Evolutionary conservation across 208 protist species (phyloP), one percentile per base, ranked within the genome.

Genomic region (Trypanosoma grayi): DNA sequence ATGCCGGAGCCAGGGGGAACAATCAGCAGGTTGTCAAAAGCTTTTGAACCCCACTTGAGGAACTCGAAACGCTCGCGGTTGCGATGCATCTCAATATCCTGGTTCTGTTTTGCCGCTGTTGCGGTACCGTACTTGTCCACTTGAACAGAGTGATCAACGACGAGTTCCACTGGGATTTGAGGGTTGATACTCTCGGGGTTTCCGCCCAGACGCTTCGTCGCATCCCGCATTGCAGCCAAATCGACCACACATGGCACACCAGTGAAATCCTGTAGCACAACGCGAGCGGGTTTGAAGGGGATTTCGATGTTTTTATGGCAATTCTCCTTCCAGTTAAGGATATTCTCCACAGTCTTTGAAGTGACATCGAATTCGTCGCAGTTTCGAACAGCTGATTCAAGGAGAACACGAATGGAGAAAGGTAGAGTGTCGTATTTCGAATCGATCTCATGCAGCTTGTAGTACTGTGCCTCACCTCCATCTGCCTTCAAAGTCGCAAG

Each of bases 91-190:
- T 99, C 96, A 45, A 97, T 87, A 40, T 90, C 70, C 74, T 96
- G 78, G 74, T 98, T 98, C 64, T 87, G 60, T 63, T 88, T 65
- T 25, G 92, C 79, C 20, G 97, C 92, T 41, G 87, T 85, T 8
- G 47, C 45, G 54, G 58, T 76, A 43, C 91, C 87, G 16, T 76
- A 75, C 55, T 73, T 81, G 67, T 97, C 87, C 18, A 98, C 95
- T 77, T 98, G 94, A 18, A 98, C 94, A 37, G 93, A 97, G 75
- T 98, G 96, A 66, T 98, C 96, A 50, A 99, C 95, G 61, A 99
- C 96, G 30, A 99, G 90, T 73, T 99, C 94, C 34, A 98, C 96
- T 27, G 97, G 97, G 59, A 98, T 97, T 57, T 96, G 80, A 13
- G 97, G 97, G 70, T 98, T 98, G 69, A 99, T 97, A 33, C 80